Base-by-base conservation (phyloP, 2,329 filamentous ascomycete genomes). In the Aspergillus udagawae region DNA sequence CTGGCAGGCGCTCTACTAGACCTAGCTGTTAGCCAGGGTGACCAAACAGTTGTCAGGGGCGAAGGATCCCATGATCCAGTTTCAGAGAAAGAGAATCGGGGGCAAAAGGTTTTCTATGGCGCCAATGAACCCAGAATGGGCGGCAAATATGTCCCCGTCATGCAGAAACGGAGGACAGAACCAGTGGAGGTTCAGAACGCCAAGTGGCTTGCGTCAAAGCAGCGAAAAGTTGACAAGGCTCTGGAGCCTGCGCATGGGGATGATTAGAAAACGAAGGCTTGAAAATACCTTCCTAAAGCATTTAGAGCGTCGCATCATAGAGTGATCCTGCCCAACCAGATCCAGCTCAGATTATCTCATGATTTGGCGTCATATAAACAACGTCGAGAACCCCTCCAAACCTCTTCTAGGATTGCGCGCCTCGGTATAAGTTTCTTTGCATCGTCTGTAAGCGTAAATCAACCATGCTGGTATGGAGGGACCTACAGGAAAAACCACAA, bases 401-500 rank as follows among this genome's bases (percentile, higher is more conserved):
- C 93, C 64, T 86, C 83, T 77, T 97, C 92, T 28, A 97, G 80
- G 55, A 96, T 88, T 51, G 79, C 81, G 55, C 90, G 79, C 57
- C 85, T 77, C 0, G 94, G 94, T 60, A 97, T 71, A 63, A 96
- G 75, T 56, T 83, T 82, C 78, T 85, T 10, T 8, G 28, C 38
- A 8, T 17, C 20, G 29, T 54, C 32, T 44, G 60, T 63, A 29
- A 48, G 28, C 38, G 6, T 27, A 23, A 25, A 17, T 25, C 44
- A 7, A 23, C 6, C 6, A 17, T 47, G 17, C 14, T 27, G 25
- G 5, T 27, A 45, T 35, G 12, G 49, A 5, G 23, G 7, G 25
- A 75, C 80, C 65, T 70, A 86, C 83, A 2, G 93, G 93, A 72
- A 99, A 99, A 3, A 97, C 92, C n/a, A 99, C 93, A 0, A 97